Evolutionary conservation across 2,329 filamentous ascomycete species (phyloP).

Genomic region (Geosmithia morbida): DNA sequence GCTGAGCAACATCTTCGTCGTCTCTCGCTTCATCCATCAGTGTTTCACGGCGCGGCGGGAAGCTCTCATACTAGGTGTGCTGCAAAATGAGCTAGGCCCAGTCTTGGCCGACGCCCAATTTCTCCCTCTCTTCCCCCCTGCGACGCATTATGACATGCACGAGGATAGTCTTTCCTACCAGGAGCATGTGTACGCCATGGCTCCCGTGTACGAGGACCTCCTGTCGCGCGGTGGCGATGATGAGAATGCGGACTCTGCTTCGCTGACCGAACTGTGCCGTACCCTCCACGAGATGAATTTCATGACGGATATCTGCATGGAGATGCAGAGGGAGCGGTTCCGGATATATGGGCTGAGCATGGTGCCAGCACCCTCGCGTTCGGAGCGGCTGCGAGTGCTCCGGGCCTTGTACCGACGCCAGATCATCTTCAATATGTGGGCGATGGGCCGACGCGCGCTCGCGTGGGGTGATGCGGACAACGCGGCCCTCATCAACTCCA

Average conservation of each 20-base stretch:
- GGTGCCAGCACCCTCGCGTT: neutral
- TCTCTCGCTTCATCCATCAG: neutral
- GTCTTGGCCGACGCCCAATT: neutral
- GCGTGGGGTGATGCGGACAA: neutral
- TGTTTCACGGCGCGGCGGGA: neutral
- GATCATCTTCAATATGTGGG: neutral
- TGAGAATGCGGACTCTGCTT: neutral
- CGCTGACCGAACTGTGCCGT: neutral
- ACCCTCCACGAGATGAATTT: neutral
- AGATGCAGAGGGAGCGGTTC: neutral
- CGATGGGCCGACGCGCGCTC: neutral
- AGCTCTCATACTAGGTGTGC: neutral
- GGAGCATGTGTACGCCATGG: neutral
- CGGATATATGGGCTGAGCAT: neutral
- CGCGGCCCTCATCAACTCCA: neutral
- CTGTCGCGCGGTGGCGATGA: neutral
- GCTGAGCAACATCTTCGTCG: neutral
- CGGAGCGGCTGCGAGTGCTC: neutral
- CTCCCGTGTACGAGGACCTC: neutral
- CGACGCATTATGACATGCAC: neutral
- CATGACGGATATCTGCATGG: neutral
- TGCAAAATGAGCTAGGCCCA: neutral
- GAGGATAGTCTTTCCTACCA: neutral
- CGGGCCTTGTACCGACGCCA: neutral
- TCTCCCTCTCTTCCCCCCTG: neutral